Percentiles rank a stretch among this genome's conserved stretches.
Conservation (phyloP, 2,329 filamentous ascomycete genomes). For the Scopulariopsis brevicaulis region DNA sequence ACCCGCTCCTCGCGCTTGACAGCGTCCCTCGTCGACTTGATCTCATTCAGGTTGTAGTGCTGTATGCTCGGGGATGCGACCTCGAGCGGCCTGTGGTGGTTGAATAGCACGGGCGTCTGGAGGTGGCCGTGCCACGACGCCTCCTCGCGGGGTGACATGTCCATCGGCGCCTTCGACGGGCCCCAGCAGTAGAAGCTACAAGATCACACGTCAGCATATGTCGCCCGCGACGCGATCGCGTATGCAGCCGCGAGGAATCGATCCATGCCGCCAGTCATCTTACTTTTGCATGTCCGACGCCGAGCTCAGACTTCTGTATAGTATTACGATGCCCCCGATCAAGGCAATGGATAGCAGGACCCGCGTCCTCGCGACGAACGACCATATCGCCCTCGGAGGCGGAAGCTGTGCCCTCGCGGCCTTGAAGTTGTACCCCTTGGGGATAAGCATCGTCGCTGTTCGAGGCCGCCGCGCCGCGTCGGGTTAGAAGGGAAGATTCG, state of each 20-base stretch:
- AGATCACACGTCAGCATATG: background rate
- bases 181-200: constrained; percentile 94
- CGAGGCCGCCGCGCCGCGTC: constrained; percentile 11
- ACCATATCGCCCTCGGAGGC: constrained; percentile 59
- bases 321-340: constrained; percentile 58
- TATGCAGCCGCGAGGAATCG: background rate
- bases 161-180: constrained; percentile 87
- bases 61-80: constrained; percentile 73
- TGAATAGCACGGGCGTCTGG: constrained; percentile 90
- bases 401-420: constrained; percentile 71
- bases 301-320: constrained; percentile 81
- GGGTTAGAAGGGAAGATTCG: background rate
- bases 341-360: constrained; percentile 66
- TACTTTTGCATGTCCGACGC: constrained; percentile 89
- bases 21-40: constrained; percentile 72
- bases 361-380: constrained; percentile 63
- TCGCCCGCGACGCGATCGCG: background rate
- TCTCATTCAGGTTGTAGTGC: constrained; percentile 72
- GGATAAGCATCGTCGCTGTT: constrained; percentile 62
- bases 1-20: constrained; percentile 73
- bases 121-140: constrained; percentile 80
- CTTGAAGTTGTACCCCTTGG: constrained; percentile 90
- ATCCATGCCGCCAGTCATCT: constrained; percentile 11
- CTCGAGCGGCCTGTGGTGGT: constrained; percentile 80
- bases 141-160: constrained; percentile 87